A percentile compares a stretch with the other conserved stretches of the same genome.
Conservation (phyloP, 495 filamentous ascomycete species). For the Lentithecium fluviatile region DNA sequence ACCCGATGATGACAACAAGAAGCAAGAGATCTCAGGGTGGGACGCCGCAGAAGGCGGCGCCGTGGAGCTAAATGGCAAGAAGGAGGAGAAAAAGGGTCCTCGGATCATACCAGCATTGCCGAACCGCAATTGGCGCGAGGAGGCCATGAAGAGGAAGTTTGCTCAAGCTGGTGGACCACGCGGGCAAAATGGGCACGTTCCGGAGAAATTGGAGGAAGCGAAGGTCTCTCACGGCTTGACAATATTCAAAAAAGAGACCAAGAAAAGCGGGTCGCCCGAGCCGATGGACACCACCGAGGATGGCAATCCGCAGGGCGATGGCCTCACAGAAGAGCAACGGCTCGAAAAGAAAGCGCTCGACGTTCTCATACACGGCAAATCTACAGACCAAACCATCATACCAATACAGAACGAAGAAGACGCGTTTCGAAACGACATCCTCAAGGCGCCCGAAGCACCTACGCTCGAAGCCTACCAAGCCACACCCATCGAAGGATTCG, state of each 20-base stretch:
- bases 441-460: conserved; percentile 69
- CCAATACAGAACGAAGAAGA: conserved; percentile 59
- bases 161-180: not conserved
- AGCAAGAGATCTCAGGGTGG: conserved; percentile 20
- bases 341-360: conserved; percentile 60
- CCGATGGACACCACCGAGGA: not conserved
- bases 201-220: not conserved
- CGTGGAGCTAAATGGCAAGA: conserved; percentile 9
- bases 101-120: conserved; percentile 20
- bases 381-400: conserved; percentile 59
- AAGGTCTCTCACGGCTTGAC: conserved; percentile 23
- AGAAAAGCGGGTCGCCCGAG: not conserved
- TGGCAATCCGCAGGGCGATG: conserved; percentile 7
- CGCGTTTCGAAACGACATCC: conserved; percentile 65
- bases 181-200: not conserved
- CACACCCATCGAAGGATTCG: conserved; percentile 92
- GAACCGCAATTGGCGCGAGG: conserved; percentile 30
- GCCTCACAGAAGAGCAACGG: conserved; percentile 63
- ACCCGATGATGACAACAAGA: conserved; percentile 4
- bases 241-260: conserved; percentile 11
- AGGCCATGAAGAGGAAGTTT: conserved; percentile 2
- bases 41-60: conserved; percentile 27
- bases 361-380: conserved; percentile 64
- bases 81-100: conserved; percentile 1
- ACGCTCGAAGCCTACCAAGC: conserved; percentile 81